Base-by-base conservation (phyloP, 768 basidiomycete genomes). In the Rubroboletus satanas region DNA sequence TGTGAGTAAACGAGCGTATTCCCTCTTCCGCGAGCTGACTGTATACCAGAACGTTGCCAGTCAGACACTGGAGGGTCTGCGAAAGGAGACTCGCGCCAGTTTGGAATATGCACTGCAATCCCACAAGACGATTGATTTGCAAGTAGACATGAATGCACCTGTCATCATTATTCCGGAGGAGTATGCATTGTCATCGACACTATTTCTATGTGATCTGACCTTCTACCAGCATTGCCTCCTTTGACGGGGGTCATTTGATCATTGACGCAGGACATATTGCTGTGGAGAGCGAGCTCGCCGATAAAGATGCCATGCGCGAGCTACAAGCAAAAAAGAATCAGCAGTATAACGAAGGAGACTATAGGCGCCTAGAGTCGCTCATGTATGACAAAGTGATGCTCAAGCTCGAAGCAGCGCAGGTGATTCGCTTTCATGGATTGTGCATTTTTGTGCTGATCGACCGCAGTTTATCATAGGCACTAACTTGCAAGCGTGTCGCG, bases 241-340 rank as follows among this genome's bases (percentile, higher is more conserved):
- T 81, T 55, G 72, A 83, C 21, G 88, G 93, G 73, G 92, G 83
- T 63, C 90, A 97, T 67, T 79, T 98, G 49, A 83, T 98, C 15
- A 77, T 98, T 49, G 97, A 98, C 68, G 97, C 96, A 5, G 97
- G 97, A 55, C 97, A 98, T 67, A 96, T 99, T 60, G 83, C 94
- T 2, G 86, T 99, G 35, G 87, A 89, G 67, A 96, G 93, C 64
- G 83, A 95, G 54, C 79, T 98, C 3, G 97, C 86, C 4, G 84
- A 90, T 64, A 92, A 98, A 74, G 78, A 83, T 33, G 84, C 86
- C 4, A 78, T 95, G 42, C 80, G 84, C 35, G 81, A 84, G 28
- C 81, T 98, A 38, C 84, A 90, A 48, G 77, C 84, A 57, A 98
- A 97, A 69, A 83, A 90, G 48, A 85, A 88, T 44, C 83, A 88